Conservation (phyloP, 179 eudicot genomes). For the Heliamphora pulchella region DNA sequence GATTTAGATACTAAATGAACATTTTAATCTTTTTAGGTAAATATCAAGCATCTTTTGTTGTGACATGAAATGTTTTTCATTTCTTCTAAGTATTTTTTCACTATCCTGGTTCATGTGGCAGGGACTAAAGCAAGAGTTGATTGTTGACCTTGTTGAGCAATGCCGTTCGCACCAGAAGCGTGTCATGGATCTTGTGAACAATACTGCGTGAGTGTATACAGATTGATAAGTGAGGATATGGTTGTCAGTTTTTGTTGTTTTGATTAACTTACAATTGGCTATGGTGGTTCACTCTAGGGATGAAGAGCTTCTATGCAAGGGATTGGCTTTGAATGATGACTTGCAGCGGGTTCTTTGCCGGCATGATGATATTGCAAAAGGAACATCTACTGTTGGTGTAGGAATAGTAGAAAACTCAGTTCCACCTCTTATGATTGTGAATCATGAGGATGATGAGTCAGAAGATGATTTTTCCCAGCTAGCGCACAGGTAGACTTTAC, state of each 20-base stretch:
- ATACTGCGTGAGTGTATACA: constrained; percentile 46
- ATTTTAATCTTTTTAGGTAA: neutral
- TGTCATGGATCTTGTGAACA: constrained; percentile 77
- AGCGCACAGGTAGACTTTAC: constrained; percentile 57
- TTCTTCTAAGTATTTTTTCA: neutral
- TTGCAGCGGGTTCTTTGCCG: constrained; percentile 68
- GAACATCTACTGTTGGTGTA: constrained; percentile 30
- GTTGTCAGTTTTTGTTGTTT: neutral
- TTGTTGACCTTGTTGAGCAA: constrained; percentile 91
- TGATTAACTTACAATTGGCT: neutral
- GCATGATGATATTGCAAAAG: constrained; percentile 77
- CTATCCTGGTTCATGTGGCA: constrained; percentile 21
- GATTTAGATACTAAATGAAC: neutral
- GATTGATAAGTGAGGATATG: neutral
- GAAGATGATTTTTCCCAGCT: constrained; percentile 86
- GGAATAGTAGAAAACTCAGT: constrained; percentile 33
- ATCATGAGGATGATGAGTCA: constrained; percentile 83
- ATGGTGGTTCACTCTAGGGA: constrained; percentile 37
- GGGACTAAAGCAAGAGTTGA: constrained; percentile 78
- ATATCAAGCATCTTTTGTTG: constrained; percentile 7
- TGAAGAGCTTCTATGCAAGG: constrained; percentile 73
- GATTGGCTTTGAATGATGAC: constrained; percentile 82
- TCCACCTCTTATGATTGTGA: constrained; percentile 55
- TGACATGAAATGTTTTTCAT: neutral
- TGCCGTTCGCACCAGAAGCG: constrained; percentile 82